Conservation (phyloP, 2,329 filamentous ascomycete genomes). For the Penicillium capsulatum region DNA sequence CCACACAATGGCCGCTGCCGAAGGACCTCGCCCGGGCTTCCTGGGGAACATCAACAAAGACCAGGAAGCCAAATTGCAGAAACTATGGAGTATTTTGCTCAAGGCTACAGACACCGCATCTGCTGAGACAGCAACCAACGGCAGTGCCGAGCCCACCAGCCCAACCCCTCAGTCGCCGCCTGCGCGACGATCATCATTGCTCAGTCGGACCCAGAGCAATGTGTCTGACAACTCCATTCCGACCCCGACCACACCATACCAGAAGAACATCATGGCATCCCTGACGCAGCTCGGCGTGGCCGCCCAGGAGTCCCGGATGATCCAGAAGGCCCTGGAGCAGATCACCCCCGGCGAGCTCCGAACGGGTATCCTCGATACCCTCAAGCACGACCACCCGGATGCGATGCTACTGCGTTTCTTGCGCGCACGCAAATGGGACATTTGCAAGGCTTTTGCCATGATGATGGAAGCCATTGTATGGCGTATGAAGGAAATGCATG, state of each 20-base stretch:
- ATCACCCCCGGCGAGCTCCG: slow-evolving; percentile 72
- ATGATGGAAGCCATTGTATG: slow-evolving; percentile 84
- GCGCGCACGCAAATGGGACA: slow-evolving; percentile 66
- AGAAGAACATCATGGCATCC: slow-evolving; percentile 19
- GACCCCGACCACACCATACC: slow-evolving; percentile 44
- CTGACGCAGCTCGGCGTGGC: slow-evolving; percentile 21
- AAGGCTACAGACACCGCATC: slow-evolving; percentile 62
- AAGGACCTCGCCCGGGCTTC: slow-evolving; percentile 54
- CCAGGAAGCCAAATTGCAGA: slow-evolving; percentile 79
- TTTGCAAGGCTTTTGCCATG: slow-evolving; percentile 85
- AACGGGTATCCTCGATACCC: slow-evolving; percentile 62
- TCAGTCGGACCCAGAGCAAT: slow-evolving; percentile 33
- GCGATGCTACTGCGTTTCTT: slow-evolving; percentile 4
- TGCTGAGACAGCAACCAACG: slow-evolving; percentile 40
- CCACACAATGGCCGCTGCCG: slow-evolving; percentile 16
- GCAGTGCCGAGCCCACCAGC: slow-evolving; percentile 43
- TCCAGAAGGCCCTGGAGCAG: slow-evolving; percentile 70
- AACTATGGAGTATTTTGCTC: slow-evolving; percentile 75
- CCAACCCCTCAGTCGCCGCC: slow-evolving; percentile 23
- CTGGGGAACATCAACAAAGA: slow-evolving; percentile 79
- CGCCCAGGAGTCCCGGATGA: slow-evolving; percentile 63
- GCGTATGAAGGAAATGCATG: slow-evolving; percentile 69
- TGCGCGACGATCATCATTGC: slow-evolving; percentile 38
- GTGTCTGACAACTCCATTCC: slow-evolving; percentile 69
- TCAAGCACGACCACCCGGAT: slow-evolving; percentile 11